A percentile compares a stretch with the other conserved stretches of the same genome.
phyloP scores from a whole-genome alignment of 2,329 filamentous ascomycete genomes.

The Xylaria sp. region DNA sequence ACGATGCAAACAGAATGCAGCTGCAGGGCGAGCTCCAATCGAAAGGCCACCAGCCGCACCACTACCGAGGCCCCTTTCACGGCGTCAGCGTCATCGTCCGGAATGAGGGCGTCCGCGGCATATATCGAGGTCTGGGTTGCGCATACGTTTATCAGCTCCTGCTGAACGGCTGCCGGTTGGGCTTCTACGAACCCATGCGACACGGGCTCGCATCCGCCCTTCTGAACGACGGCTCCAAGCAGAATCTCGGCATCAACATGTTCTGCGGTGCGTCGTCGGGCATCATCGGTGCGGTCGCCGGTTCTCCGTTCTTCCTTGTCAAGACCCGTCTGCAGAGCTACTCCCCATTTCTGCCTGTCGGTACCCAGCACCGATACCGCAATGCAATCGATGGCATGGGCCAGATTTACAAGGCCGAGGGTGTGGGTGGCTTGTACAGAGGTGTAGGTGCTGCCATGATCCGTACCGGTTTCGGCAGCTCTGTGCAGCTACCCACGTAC shows the following conservation, averaged over 20 bases:
- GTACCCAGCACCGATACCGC: slow-evolving; percentile 93
- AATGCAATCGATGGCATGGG: slow-evolving; percentile 83
- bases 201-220: slow-evolving; percentile 70
- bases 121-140: slow-evolving; percentile 87
- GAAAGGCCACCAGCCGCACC: slow-evolving; percentile 81
- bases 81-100: slow-evolving; percentile 87
- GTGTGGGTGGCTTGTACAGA: slow-evolving; percentile 81
- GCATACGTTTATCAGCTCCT: slow-evolving; percentile 97
- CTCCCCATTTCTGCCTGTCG: slow-evolving; percentile 89
- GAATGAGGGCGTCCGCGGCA: slow-evolving; percentile 84
- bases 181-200: slow-evolving; percentile 97
- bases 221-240: slow-evolving; percentile 73
- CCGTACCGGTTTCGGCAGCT: slow-evolving; percentile 91
- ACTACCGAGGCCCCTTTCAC: slow-evolving; percentile 91
- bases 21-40: slow-evolving; percentile 92
- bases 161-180: slow-evolving; percentile 93
- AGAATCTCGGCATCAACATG: slow-evolving; percentile 91
- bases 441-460: slow-evolving; percentile 95
- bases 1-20: slow-evolving; percentile 70
- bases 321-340: slow-evolving; percentile 96
- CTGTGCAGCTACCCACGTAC: slow-evolving; percentile 95
- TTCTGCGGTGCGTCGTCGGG: slow-evolving; percentile 89
- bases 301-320: slow-evolving; percentile 95
- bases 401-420: slow-evolving; percentile 80
- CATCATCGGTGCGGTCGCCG: slow-evolving; percentile 88